Evolutionary conservation across 306 rosid species (phyloP).

Genomic region (Malus asiatica): DNA sequence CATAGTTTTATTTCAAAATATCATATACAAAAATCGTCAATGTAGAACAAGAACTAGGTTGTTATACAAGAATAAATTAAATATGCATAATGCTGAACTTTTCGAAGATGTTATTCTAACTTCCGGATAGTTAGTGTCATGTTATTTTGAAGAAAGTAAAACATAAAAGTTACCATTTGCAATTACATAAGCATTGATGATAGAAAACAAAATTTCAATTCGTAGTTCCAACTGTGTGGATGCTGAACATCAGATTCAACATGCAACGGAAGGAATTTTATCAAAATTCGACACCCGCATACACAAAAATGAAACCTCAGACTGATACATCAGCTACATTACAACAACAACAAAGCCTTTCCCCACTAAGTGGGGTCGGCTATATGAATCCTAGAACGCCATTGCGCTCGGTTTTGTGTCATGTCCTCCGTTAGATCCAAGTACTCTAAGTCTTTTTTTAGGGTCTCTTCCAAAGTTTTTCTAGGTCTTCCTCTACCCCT

Average conservation of each 20-base stretch:
- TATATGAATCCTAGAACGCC: too few species aligned
- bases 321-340: background rate
- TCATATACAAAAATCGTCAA: background rate
- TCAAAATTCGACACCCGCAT: too few species aligned
- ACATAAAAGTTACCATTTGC: background rate
- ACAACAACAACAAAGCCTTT: too few species aligned
- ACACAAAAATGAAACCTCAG: too few species aligned
- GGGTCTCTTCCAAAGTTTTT: too few species aligned
- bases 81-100: background rate
- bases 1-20: background rate
- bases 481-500: too few species aligned
- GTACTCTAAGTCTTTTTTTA: too few species aligned
- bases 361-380: too few species aligned
- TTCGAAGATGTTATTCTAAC: background rate
- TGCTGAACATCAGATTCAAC: background rate
- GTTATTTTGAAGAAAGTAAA: background rate
- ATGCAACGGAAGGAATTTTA: too few species aligned
- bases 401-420: too few species aligned
- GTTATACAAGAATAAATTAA: background rate
- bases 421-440: too few species aligned
- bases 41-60: background rate
- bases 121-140: too few species aligned
- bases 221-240: background rate
- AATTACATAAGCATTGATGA: background rate
- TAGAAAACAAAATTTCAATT: background rate